Evolutionary conservation across 2,329 filamentous ascomycete genomes (phyloP).

Genomic region (Dothideomycetes sp.): DNA sequence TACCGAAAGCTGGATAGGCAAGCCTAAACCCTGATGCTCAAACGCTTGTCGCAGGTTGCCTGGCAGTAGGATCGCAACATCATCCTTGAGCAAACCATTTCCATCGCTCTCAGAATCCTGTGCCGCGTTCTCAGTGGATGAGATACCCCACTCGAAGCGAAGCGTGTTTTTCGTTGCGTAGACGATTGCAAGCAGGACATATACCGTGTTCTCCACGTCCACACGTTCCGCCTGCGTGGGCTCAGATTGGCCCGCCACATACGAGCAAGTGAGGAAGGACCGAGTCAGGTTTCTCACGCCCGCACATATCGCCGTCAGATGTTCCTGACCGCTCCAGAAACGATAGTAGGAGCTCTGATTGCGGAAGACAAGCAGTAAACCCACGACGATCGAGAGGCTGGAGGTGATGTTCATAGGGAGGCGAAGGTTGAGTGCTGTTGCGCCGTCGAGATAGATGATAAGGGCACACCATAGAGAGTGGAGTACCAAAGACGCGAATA

Average conservation of each 20-base stretch:
- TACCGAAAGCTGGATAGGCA: slow-evolving; percentile 50
- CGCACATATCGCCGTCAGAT: slow-evolving; percentile 47
- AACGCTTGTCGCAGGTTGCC: slow-evolving; percentile 18
- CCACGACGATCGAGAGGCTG: slow-evolving; percentile 53
- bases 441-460: slow-evolving; percentile 46
- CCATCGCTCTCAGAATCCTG: slow-evolving; percentile 4
- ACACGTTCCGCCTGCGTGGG: slow-evolving; percentile 34
- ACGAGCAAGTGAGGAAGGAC: slow-evolving; percentile 40
- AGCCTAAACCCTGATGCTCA: slow-evolving; percentile 47
- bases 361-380: slow-evolving; percentile 56
- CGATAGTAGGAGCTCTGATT: slow-evolving; percentile 54
- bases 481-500: slow-evolving; percentile 44
- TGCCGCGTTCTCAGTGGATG: neutral
- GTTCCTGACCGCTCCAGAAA: slow-evolving; percentile 42
- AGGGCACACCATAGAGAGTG: slow-evolving; percentile 49
- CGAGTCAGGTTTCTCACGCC: slow-evolving; percentile 48
- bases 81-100: slow-evolving; percentile 3
- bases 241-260: slow-evolving; percentile 15
- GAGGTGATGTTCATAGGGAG: slow-evolving; percentile 52
- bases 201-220: slow-evolving; percentile 48
- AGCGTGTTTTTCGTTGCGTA: slow-evolving; percentile 56
- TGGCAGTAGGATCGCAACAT: slow-evolving; percentile 1
- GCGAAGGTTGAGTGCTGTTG: slow-evolving; percentile 27
- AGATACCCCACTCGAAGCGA: slow-evolving; percentile 48
- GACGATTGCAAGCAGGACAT: slow-evolving; percentile 49